phyloP scores from a whole-genome alignment of 805 yeast genomes.

The Pachysolen tannophilus region DNA sequence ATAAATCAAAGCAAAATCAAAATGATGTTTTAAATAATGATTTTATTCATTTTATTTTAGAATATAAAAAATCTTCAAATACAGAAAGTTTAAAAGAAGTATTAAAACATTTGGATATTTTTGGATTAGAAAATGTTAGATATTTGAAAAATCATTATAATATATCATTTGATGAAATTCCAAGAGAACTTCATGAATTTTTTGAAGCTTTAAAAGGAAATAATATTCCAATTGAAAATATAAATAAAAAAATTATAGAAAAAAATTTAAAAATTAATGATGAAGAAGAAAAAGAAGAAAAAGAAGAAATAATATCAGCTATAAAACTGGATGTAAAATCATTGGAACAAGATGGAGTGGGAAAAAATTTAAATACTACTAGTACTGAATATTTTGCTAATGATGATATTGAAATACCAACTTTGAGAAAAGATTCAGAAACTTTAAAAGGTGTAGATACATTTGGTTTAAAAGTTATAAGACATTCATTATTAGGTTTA shows the following conservation, averaged over 20 bases:
- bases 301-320: conserved; percentile 1
- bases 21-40: conserved; percentile 2
- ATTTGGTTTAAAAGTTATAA: conserved; percentile 68
- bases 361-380: too few relatives aligned
- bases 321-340: conserved; percentile 13
- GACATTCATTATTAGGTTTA: conserved; percentile 61
- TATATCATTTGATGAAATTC: conserved; percentile 16
- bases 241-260: too few relatives aligned
- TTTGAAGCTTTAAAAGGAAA: too few relatives aligned
- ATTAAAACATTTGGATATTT: conserved; percentile 41
- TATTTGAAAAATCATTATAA: conserved; percentile 13
- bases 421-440: conserved; percentile 48
- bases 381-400: neutral
- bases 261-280: too few relatives aligned
- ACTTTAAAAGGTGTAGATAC: conserved; percentile 62
- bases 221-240: too few relatives aligned
- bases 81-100: conserved; percentile 18
- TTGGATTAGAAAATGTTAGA: conserved; percentile 40
- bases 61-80: conserved; percentile 4
- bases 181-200: conserved; percentile 26
- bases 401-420: conserved; percentile 14
- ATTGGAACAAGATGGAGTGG: conserved; percentile 1
- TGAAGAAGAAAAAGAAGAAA: conserved; percentile 10
- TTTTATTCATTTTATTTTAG: too few relatives aligned
- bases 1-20: neutral